A percentile compares a stretch with the other conserved stretches of the same genome.
phyloP scores from a whole-genome alignment of 2,329 filamentous ascomycete genomes.

The Ophiostoma quercus region DNA sequence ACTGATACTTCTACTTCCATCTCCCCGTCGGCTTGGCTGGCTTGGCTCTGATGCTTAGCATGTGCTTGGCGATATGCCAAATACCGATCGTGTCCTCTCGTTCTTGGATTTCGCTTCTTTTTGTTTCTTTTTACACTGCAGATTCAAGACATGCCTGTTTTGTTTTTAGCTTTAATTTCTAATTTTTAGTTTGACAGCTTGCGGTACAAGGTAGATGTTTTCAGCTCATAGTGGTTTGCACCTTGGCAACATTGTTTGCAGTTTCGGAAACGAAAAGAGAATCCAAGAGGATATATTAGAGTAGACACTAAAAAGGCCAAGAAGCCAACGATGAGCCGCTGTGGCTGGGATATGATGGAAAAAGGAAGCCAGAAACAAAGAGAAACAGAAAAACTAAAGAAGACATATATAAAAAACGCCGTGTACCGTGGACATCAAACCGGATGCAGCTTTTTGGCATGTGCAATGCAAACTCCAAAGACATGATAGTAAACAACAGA shows the following conservation, averaged over 20 bases:
- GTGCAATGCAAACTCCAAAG: conserved; percentile 6
- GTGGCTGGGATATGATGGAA: conserved; percentile 3
- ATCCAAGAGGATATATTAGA: background rate
- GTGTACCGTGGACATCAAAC: background rate
- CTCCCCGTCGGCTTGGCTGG: conserved; percentile 16
- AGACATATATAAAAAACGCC: background rate
- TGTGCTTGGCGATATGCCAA: conserved; percentile 6
- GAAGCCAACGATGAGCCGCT: background rate
- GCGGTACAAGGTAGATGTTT: background rate
- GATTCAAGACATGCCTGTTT: background rate
- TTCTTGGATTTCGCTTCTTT: background rate
- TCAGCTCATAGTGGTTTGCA: background rate
- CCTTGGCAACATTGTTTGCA: background rate
- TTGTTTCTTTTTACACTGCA: no score
- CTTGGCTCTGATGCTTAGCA: conserved; percentile 22
- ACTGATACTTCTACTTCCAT: background rate
- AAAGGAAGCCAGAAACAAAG: background rate
- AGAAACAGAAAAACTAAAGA: background rate
- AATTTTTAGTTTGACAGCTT: background rate
- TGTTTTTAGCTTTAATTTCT: background rate
- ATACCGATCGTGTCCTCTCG: background rate
- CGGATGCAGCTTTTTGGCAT: background rate
- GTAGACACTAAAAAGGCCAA: background rate
- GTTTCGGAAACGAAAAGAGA: background rate
- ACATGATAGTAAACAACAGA: background rate